Conservation (phyloP, 495 filamentous ascomycete species). For the Xylaria intraflava region DNA sequence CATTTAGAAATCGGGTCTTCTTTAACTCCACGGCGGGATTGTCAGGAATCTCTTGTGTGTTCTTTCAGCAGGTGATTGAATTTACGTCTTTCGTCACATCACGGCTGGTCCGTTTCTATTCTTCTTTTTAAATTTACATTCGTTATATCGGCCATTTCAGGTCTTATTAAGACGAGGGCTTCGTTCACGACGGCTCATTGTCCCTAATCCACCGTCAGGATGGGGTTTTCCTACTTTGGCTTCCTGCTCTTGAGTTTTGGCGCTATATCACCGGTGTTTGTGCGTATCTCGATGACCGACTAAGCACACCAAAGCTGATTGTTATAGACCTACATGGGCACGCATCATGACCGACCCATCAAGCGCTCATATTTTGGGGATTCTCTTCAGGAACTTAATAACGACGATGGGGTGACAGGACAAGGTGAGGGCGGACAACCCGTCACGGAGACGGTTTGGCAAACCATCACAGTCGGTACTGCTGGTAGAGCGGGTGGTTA, state of each 20-base stretch:
- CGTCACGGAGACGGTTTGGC: constrained; percentile 35
- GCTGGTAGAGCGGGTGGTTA: constrained; percentile 1
- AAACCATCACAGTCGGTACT: constrained; percentile 23
- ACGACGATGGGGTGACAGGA: background rate
- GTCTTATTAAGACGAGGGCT: constrained; percentile 9
- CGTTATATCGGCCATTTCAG: background rate
- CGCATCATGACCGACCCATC: constrained; percentile 21
- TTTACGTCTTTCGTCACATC: constrained; percentile 26
- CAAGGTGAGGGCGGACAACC: constrained; percentile 14
- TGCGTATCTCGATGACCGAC: constrained; percentile 16
- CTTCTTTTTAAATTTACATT: constrained; percentile 12
- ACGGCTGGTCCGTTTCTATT: constrained; percentile 33
- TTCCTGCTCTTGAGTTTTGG: constrained; percentile 29
- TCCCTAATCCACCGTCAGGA: constrained; percentile 24
- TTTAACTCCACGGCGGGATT: too few relatives aligned
- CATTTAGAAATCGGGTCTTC: too few relatives aligned
- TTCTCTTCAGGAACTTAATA: constrained; percentile 19
- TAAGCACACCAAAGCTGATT: constrained; percentile 7
- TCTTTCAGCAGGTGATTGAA: constrained; percentile 15
- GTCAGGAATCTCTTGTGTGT: constrained; percentile 7
- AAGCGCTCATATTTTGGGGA: constrained; percentile 21
- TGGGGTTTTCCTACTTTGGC: constrained; percentile 29
- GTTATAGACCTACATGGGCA: constrained; percentile 31
- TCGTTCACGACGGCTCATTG: constrained; percentile 13
- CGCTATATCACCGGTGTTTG: constrained; percentile 35